Percentiles rank a stretch among this genome's conserved stretches.
These are phyloP conservation scores for Fusarium armeniacum DNA, from an alignment of 2,329 filamentous ascomycete species.

Conservation along the genomic window DNA sequence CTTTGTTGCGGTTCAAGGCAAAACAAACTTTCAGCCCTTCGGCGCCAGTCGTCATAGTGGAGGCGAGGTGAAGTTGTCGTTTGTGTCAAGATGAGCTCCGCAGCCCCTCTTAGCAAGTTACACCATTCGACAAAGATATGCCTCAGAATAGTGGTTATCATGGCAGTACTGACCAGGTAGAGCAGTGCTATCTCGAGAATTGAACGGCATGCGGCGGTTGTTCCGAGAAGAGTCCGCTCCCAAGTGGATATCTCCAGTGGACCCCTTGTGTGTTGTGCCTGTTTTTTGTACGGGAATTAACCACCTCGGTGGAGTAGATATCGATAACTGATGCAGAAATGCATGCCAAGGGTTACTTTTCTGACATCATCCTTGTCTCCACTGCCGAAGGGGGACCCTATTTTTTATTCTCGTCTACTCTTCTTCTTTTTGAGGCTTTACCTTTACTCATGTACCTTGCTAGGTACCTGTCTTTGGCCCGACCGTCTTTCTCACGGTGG, in stretches of 20 bases:
- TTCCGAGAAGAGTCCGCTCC: constrained; percentile 44
- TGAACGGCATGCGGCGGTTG: constrained; percentile 34
- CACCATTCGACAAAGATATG: constrained; percentile 39
- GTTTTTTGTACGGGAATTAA: constrained; percentile 38
- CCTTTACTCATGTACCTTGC: neutral
- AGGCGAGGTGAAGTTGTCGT: constrained; percentile 28
- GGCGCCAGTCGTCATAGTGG: constrained; percentile 30
- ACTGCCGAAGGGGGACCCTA: constrained; percentile 28
- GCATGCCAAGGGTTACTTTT: constrained; percentile 29
- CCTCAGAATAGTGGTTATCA: constrained; percentile 28
- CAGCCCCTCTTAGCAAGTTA: constrained; percentile 42
- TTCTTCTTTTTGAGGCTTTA: neutral
- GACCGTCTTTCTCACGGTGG: constrained; percentile 37
- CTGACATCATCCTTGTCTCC: constrained; percentile 45
- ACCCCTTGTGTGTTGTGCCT: constrained; percentile 32
- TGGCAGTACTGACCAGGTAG: constrained; percentile 8
- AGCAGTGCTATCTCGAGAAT: constrained; percentile 24
- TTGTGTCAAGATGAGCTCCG: constrained; percentile 33
- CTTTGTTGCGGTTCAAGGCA: neutral
- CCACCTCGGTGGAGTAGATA: constrained; percentile 9
- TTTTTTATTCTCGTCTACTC: neutral
- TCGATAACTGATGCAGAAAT: constrained; percentile 16
- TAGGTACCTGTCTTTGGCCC: neutral
- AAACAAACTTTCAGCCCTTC: constrained; percentile 26
- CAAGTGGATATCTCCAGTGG: constrained; percentile 29